Conservation (phyloP, 331 rosid genomes). For the Acacia pycnantha region DNA sequence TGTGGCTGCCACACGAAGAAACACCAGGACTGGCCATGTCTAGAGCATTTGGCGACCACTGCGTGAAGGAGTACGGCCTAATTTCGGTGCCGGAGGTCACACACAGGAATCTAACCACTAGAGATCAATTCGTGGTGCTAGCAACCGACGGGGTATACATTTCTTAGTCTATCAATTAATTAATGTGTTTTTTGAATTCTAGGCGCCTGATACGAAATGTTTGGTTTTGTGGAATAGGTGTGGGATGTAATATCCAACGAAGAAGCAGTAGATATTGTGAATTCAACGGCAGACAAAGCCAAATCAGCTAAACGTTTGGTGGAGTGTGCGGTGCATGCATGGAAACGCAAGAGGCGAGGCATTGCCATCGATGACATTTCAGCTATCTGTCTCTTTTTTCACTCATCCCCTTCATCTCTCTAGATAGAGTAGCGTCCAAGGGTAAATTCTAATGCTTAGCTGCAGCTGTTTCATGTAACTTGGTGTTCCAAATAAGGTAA, state of each 20-base stretch:
- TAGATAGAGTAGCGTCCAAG: conserved; percentile 22
- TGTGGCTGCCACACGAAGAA: conserved; percentile 82
- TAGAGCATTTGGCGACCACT: conserved; percentile 94
- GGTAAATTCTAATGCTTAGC: conserved; percentile 6
- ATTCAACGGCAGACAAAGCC: conserved; percentile 54
- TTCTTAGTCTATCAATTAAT: neutral
- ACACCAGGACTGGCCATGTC: conserved; percentile 97
- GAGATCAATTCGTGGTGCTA: conserved; percentile 79
- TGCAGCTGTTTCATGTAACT: neutral
- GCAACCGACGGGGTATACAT: conserved; percentile 92
- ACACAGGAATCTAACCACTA: conserved; percentile 52
- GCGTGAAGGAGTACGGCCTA: conserved; percentile 78
- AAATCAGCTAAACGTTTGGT: conserved; percentile 71
- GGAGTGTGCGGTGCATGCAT: conserved; percentile 64
- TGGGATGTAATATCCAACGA: conserved; percentile 95
- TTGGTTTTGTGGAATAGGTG: conserved; percentile 46
- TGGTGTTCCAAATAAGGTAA: neutral
- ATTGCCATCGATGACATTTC: conserved; percentile 92
- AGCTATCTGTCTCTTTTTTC: conserved; percentile 91
- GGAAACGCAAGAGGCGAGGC: conserved; percentile 86
- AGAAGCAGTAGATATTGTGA: conserved; percentile 81
- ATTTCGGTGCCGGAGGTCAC: conserved; percentile 96
- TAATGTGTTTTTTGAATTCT: neutral
- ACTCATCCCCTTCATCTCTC: conserved; percentile 36
- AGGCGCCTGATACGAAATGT: neutral